phyloP scores from a whole-genome alignment of 1,139 yeast genomes.

The Yamadazyma blattariae region DNA sequence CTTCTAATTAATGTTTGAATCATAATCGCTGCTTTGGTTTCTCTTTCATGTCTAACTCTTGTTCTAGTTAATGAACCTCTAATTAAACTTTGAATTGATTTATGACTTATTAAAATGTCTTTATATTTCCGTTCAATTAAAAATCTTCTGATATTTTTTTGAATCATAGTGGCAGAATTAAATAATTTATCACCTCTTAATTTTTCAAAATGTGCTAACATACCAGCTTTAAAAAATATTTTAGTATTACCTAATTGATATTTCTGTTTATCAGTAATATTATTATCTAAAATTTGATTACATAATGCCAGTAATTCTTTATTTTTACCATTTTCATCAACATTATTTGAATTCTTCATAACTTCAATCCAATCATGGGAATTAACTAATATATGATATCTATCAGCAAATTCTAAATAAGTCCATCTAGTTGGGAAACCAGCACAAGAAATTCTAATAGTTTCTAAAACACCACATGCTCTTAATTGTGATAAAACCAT shows the following conservation, averaged over 20 bases:
- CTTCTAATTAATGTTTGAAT: conserved; percentile 78
- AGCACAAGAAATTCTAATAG: conserved; percentile 94
- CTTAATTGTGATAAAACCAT: conserved; percentile 95
- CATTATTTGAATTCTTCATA: conserved; percentile 28
- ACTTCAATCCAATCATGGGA: conserved; percentile 68
- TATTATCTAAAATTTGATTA: conserved; percentile 58
- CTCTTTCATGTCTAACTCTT: conserved; percentile 56
- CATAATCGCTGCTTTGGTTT: conserved; percentile 60
- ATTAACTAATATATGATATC: conserved; percentile 80
- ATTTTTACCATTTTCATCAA: conserved; percentile 31
- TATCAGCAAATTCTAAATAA: conserved; percentile 86
- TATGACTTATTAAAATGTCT: conserved; percentile 54
- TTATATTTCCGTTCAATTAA: conserved; percentile 62
- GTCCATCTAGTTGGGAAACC: conserved; percentile 98
- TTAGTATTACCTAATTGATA: conserved; percentile 89
- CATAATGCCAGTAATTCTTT: conserved; percentile 65
- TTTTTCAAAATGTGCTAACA: conserved; percentile 88
- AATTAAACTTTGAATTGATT: conserved; percentile 55
- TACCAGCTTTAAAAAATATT: conserved; percentile 95
- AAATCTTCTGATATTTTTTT: conserved; percentile 74
- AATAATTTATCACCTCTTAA: conserved; percentile 75
- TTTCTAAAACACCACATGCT: conserved; percentile 98
- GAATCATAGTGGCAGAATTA: conserved; percentile 79
- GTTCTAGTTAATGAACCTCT: conserved; percentile 65
- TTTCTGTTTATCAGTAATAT: conserved; percentile 62